Conservation (phyloP, 768 basidiomycete species). For the Heimioporus sp. region DNA sequence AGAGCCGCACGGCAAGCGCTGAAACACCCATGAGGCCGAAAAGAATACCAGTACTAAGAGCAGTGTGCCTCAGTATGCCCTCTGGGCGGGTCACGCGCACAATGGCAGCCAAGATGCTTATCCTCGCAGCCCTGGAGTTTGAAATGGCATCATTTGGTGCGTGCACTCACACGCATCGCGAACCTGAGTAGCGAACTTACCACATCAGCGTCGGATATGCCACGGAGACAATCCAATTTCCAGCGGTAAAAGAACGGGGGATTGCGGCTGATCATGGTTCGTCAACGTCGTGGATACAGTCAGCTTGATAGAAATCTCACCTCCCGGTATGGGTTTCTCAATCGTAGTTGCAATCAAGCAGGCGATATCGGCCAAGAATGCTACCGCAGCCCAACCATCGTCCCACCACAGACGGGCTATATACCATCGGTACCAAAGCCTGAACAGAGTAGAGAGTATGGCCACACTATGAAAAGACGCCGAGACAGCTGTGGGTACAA, state of each 20-base stretch:
- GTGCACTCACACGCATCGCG: neutral
- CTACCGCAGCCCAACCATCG: conserved; percentile 19
- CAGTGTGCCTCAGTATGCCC: conserved; percentile 1
- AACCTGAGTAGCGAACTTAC: neutral
- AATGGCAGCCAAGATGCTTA: conserved; percentile 20
- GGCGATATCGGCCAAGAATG: conserved; percentile 11
- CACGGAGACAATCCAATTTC: conserved; percentile 13
- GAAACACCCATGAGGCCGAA: conserved; percentile 16
- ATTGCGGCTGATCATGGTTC: neutral
- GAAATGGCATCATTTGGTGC: too few relatives aligned
- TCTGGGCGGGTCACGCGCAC: conserved; percentile 18
- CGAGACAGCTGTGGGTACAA: conserved; percentile 5
- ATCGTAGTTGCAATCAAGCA: conserved; percentile 2
- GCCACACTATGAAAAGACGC: conserved; percentile 19
- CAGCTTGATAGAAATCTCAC: neutral
- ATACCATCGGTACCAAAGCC: conserved; percentile 21
- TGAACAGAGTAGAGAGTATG: conserved; percentile 21
- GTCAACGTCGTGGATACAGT: neutral
- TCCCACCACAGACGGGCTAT: conserved; percentile 25
- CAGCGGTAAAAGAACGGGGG: conserved; percentile 7
- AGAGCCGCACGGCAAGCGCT: conserved; percentile 5
- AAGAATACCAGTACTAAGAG: conserved; percentile 2
- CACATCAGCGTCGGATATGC: conserved; percentile 13
- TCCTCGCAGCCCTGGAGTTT: conserved; percentile 16
- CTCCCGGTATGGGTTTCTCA: neutral